phyloP scores from a whole-genome alignment of 129 eudicot genomes.

The Flaveria ramosissima region DNA sequence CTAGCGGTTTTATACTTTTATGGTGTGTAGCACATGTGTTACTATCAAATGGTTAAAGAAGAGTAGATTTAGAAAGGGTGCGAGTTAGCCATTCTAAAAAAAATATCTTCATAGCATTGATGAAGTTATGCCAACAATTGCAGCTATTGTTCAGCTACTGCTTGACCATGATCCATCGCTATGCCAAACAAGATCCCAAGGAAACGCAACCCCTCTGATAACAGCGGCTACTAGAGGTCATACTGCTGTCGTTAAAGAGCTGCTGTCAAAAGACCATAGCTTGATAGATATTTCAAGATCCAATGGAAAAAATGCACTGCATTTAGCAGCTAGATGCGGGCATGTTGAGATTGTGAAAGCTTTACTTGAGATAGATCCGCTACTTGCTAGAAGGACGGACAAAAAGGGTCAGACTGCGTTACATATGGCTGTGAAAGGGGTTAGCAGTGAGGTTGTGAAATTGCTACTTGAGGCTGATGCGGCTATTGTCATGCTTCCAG shows the following conservation, averaged over 20 bases:
- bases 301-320: constrained; percentile 76
- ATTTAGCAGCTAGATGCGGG: constrained; percentile 72
- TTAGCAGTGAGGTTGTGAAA: constrained; percentile 60
- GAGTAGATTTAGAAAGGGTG: no score
- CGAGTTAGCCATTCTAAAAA: no score
- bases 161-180: constrained; percentile 68
- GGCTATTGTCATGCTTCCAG: constrained; percentile 71
- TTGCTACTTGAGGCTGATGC: constrained; percentile 69
- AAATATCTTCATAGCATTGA: constrained; percentile 1
- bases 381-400: constrained; percentile 66
- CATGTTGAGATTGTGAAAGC: constrained; percentile 70
- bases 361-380: constrained; percentile 62
- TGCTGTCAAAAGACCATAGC: constrained; percentile 55
- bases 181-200: constrained; percentile 58
- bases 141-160: constrained; percentile 74
- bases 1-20: no score
- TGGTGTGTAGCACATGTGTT: no score
- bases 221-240: constrained; percentile 80
- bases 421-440: constrained; percentile 90
- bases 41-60: no score
- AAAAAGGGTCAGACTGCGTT: constrained; percentile 79
- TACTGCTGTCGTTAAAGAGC: constrained; percentile 62
- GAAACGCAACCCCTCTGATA: constrained; percentile 70
- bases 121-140: constrained; percentile 25
- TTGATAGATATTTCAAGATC: constrained; percentile 45